These are phyloP conservation scores for Phytophthora cryptogea DNA, from an alignment of 352 stramenopile species.

Conservation along the genomic window DNA sequence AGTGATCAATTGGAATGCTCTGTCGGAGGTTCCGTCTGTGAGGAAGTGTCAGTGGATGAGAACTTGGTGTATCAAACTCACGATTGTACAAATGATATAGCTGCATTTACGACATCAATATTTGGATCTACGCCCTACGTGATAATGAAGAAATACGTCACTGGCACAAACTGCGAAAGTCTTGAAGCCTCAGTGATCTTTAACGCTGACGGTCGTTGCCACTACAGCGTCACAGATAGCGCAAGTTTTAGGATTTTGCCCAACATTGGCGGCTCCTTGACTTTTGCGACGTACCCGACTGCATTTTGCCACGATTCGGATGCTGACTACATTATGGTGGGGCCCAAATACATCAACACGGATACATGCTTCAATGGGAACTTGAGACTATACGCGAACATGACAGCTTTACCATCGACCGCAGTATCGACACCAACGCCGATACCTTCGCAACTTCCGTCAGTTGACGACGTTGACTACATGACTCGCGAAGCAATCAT, in stretches of 20 bases:
- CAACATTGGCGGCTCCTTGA: conserved; percentile 6
- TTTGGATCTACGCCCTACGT: conserved; percentile 6
- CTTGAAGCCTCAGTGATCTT: conserved; percentile 3
- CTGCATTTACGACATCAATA: conserved; percentile 3
- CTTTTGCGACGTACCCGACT: conserved; percentile 12
- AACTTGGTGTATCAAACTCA: conserved; percentile 4
- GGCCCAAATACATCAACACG: conserved; percentile 14
- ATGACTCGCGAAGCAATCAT: conserved; percentile 12
- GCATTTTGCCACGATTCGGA: conserved; percentile 8
- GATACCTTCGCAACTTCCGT: too few species aligned
- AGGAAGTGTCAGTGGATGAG: not conserved
- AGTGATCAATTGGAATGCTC: conserved; percentile 11
- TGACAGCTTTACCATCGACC: not conserved
- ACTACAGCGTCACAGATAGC: not conserved
- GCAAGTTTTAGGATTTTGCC: conserved; percentile 12
- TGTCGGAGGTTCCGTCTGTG: not conserved
- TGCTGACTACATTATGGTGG: conserved; percentile 6
- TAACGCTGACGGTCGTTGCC: conserved; percentile 10
- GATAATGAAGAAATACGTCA: conserved; percentile 3
- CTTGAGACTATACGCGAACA: conserved; percentile 10
- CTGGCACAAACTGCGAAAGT: conserved; percentile 4
- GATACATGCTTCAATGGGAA: conserved; percentile 4
- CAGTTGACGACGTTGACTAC: too few species aligned
- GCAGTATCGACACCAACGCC: too few species aligned
- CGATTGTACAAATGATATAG: conserved; percentile 1